Evolutionary conservation across 1,139 yeast genomes (phyloP), one percentile per base, ranked within the genome.

Genomic region (Kazachstania sp.): DNA sequence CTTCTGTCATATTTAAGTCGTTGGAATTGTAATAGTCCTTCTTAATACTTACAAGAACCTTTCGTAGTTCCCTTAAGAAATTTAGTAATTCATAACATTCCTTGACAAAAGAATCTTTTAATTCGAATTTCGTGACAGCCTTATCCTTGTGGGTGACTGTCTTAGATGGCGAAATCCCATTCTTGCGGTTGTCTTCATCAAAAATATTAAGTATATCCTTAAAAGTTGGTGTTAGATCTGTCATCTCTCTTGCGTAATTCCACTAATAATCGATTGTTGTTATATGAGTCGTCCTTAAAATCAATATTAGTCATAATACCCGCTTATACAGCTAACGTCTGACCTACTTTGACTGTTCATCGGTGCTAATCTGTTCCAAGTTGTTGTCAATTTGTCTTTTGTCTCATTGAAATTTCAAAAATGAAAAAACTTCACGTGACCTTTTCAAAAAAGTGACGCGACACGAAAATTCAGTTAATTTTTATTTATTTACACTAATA

Each of bases 191-290:
- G 43, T 58, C 53, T 37, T 58, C 63, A 40, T 61, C 68, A 2
- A 75, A 71, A 31, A 78, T 72, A 4, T 61, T 55, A 5, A 77
- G 77, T 52, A 79, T 74, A 51, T 73, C 75, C 35, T 63, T 60
- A 58, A 80, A 80, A 19, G 72, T 58, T 1, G 75, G 76, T 1
- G 84, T 79, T 32, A 75, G 59, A 53, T 79, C 79, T 1, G 77
- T 62, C 84, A 78, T 78, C 7, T 32, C 16, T 13, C 11, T 15
- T 4, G 11, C n/a, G 12, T 15, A 15, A 15, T 32, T 9, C 19
- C 9, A 3, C 12, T 32, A 1, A 6, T 15, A 13, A 32, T 18
- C 8, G 8, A 11, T 32, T 4, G 18, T 6, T 32, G 11, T 12
- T 7, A 9, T 15, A 6, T 15, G 18, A 32, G 15, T 15, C 16